Base-by-base conservation (phyloP, 1,284 basidiomycete genomes). In the Neolentinus lepideus region DNA sequence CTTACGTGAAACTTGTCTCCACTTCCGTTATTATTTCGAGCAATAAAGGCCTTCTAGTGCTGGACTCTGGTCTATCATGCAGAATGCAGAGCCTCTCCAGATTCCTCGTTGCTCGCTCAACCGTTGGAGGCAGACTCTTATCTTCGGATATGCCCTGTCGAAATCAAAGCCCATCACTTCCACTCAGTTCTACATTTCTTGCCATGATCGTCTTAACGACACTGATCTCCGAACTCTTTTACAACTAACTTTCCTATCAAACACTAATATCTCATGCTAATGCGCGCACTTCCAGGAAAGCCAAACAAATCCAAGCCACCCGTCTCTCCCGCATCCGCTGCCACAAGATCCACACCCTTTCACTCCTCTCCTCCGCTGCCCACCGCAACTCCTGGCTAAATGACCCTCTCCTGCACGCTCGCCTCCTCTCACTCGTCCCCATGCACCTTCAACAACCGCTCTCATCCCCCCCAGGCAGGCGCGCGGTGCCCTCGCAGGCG, bases 381-480 rank as follows among this genome's bases (percentile, higher is more conserved):
- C 73, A 85, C 14, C 81, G 96, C 48, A 98, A 99, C 68, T 76
- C 75, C 54, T 95, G 91, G 90, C 69, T 94, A 19, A 94, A 93
- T 59, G 90, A 98, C 64, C 71, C 74, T 1, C 72, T 93, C 2
- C 76, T 99, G 11, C 92, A 96, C 85, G 94, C 91, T 21, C 84
- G 94, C 19, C 76, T 97, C 25, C 75, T 97, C 54, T 96, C 94
- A 4, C 69, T 94, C 31, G 84, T 88, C 0, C 94, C 94, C 0
- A 75, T 94, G 25, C 66, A 79, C 6, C 73, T 95, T 2, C 90
- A 94, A 67, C 86, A 85, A 53, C 78, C 85, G 1, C 93, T 98
- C 68, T 75, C 77, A 11, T 74, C 79, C 66, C 94, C 95, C 62
- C 87, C 88, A 64, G 91, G 90, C 61, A 85, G 88, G n/a, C 83